Evolutionary conservation across 2,329 filamentous ascomycete genomes (phyloP), one percentile per base, ranked within the genome.

Genomic region (Cladosporium colombiae): DNA sequence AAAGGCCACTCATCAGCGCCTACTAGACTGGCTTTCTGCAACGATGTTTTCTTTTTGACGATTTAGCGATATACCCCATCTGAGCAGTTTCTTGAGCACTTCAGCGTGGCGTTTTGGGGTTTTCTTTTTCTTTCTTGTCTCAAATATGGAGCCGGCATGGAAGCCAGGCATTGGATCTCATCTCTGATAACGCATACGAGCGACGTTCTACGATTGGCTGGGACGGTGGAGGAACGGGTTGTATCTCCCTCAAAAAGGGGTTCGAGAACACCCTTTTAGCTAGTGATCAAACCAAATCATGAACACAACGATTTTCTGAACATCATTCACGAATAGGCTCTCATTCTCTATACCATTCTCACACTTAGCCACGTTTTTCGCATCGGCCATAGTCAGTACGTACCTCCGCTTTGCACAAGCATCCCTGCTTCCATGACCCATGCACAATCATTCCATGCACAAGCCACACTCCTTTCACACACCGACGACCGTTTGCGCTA

Each of bases 1-100:
- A 70, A 74, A 23, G 49, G 50, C 70, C 72, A 72, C 75, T 72
- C 75, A 78, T 73, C 77, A 79, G 70, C 73, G 81, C 73, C 74
- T 80, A 72, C 78, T 81, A 72, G 71, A 69, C 65, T 74, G 69
- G 69, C 72, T 75, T 65, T 77, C 23, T 35, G 49, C 37, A 53
- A 46, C 18, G 29, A 55, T 57, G 44, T 37, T 23, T 59, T 49
- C 7, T 18, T 23, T 31, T 65, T 49, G 27, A 64, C 53, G 62
- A 59, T 59, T 53, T 53, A 64, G 62, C 62, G 56, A 64, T 40
- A 52, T 55, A 59, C 31, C 52, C 37, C 31, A 40, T 27, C 40
- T 58, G 56, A 52, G 50, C 61, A 33, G 35, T 37, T 52, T 50
- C 37, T 58, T 35, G 31, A 52, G 44, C 44, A 61, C 29, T 62